Evolutionary conservation across 352 stramenopile species (phyloP), one percentile per base, ranked within the genome.

Genomic region (Phytopythium cucurbitacearum): DNA sequence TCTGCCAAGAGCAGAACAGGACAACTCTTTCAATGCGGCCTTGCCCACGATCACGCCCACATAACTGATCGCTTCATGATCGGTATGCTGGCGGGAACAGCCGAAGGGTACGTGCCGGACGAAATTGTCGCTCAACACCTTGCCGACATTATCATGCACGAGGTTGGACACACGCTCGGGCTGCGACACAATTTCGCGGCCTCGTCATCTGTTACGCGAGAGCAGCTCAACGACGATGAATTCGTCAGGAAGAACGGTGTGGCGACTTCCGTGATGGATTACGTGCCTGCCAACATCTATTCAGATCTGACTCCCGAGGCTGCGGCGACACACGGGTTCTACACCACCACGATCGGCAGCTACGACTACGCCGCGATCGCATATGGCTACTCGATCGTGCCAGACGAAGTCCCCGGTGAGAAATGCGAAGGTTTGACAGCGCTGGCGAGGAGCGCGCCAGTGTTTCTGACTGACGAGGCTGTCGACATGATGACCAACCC

Each of bases 181-280:
- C 67, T 95, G 9, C 77, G 85, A 9, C 86, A 97, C 65, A 97
- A 96, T 58, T 96, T 96, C 65, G 72, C 67, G 6, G 86, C 72
- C 9, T 87, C 80, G 0, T 64, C 78, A 0, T 54, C 64, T 0
- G 68, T 83, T 52, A 76, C 79, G 13, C 62, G 76, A 12, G 51
- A 71, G 11, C 59, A 96, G 49, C 66, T 94, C 11, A 69, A 73
- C 8, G 62, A 91, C 51, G 48, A 71, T 35, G 48, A 44, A 13
- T 91, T 83, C 47, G 77, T 81, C 2, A 57, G 50, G 11, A 55
- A 69, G 16, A 53, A 87, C 47, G 80, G 83, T 5, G 41, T 89
- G 9, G 81, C 79, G 15, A 62, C 71, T 7, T 87, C 80, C 5
- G 76, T 96, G 43, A 94, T 96, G 87, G 87, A 95, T 67, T 96